Percentiles rank a stretch among this genome's conserved stretches.
These are phyloP conservation scores for Solanum piurae DNA, from an alignment of 257 asterid genomes.

Conservation along the genomic window DNA sequence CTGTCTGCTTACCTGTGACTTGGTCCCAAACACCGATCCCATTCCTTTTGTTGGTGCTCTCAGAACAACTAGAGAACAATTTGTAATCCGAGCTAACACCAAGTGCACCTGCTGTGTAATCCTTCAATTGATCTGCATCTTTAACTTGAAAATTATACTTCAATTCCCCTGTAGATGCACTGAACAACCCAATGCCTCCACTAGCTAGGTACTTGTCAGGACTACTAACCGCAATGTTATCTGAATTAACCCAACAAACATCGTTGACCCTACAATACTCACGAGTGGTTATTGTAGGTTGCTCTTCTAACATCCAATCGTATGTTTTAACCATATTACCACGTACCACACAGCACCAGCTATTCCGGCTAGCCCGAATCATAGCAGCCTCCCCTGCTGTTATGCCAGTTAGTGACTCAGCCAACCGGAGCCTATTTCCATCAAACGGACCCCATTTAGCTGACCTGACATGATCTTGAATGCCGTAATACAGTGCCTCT, in stretches of 20 bases:
- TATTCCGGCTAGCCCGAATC: constrained; percentile 68
- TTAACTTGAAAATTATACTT: constrained; percentile 49
- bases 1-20: constrained; percentile 43
- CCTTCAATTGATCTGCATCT: constrained; percentile 35
- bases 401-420: neutral
- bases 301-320: constrained; percentile 81
- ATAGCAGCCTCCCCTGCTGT: neutral
- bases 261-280: constrained; percentile 75
- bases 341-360: constrained; percentile 83
- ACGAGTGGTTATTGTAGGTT: constrained; percentile 43
- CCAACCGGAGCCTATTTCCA: constrained; percentile 27
- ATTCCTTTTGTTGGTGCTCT: neutral
- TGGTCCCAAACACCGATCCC: neutral
- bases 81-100: neutral
- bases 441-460: too few species aligned
- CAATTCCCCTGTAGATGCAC: constrained; percentile 42
- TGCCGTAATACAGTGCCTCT: constrained; percentile 67
- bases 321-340: constrained; percentile 80
- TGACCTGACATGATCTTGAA: constrained; percentile 49
- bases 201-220: constrained; percentile 58
- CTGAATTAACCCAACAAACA: constrained; percentile 55
- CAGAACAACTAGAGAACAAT: neutral
- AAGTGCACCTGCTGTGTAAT: neutral
- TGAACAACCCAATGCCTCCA: constrained; percentile 75
- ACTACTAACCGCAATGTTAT: constrained; percentile 57